Evolutionary conservation across 73 alveolate genomes (phyloP).

Genomic region (Uronychia binucleata): DNA sequence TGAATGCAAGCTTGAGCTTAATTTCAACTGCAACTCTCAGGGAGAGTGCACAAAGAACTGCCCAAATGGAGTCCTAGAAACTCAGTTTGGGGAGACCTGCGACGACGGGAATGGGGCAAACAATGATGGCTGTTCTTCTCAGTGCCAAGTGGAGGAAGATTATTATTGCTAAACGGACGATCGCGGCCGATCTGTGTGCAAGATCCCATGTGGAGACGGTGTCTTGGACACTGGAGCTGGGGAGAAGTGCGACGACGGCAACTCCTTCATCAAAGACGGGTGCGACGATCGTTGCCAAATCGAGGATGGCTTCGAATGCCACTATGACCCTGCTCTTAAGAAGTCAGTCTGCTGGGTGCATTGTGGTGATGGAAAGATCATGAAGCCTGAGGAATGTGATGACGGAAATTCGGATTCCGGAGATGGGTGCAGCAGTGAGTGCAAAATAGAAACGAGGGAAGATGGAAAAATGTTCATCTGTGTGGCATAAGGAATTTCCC

Average conservation of each 20-base stretch:
- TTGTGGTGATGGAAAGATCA: slow-evolving; percentile 23
- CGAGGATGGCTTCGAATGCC: not conserved
- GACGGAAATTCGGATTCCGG: slow-evolving; percentile 46
- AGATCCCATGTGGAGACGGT: slow-evolving; percentile 48
- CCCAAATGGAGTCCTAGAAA: not conserved
- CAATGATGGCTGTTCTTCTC: slow-evolving; percentile 64
- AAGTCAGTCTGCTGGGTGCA: not conserved
- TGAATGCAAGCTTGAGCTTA: not conserved
- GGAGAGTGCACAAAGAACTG: not conserved
- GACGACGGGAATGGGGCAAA: slow-evolving; percentile 57
- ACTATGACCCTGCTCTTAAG: not conserved
- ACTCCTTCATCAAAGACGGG: not conserved
- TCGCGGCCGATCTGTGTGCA: not conserved
- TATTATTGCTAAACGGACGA: not conserved
- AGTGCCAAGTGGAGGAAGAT: slow-evolving; percentile 31
- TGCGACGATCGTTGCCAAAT: not conserved
- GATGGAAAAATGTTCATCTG: too few species aligned
- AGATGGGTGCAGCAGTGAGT: slow-evolving; percentile 40
- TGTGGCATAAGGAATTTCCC: too few species aligned
- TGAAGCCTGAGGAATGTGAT: slow-evolving; percentile 17
- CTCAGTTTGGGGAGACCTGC: slow-evolving; percentile 12
- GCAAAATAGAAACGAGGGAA: slow-evolving; percentile 41
- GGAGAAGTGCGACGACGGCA: not conserved
- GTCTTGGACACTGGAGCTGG: slow-evolving; percentile 24
- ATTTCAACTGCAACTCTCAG: not conserved